phyloP scores from a whole-genome alignment of 208 protist species.

The Histomonas meleagridis region DNA sequence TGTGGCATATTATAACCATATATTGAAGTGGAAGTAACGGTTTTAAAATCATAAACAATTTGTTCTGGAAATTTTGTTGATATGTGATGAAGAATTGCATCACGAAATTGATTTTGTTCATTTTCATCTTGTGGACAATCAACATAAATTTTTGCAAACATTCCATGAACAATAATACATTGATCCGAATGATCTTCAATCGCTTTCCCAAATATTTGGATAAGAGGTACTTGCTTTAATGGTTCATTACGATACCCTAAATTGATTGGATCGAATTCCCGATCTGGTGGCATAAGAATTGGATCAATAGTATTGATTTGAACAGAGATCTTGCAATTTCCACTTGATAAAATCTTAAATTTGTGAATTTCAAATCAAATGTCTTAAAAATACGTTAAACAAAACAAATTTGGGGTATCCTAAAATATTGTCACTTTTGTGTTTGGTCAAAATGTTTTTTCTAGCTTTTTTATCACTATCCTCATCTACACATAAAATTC shows the following conservation, averaged over 20 bases:
- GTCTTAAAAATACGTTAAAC: no score
- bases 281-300: neutral
- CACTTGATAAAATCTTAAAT: no score
- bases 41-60: neutral
- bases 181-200: neutral
- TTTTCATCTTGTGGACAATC: neutral
- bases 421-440: no score
- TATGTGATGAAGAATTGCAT: neutral
- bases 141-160: neutral
- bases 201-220: neutral
- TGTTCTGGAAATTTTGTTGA: neutral
- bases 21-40: neutral
- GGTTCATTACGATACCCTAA: neutral
- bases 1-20: neutral
- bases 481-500: neutral
- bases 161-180: neutral
- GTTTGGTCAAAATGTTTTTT: neutral
- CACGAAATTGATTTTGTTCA: neutral
- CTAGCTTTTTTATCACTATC: neutral
- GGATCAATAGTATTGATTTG: conserved; percentile 32
- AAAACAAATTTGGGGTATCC: no score
- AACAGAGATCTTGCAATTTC: no score
- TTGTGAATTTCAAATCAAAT: no score
- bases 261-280: neutral
- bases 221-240: neutral